Evolutionary conservation across 306 rosid genomes (phyloP).

Genomic region (Luffa aegyptiaca): DNA sequence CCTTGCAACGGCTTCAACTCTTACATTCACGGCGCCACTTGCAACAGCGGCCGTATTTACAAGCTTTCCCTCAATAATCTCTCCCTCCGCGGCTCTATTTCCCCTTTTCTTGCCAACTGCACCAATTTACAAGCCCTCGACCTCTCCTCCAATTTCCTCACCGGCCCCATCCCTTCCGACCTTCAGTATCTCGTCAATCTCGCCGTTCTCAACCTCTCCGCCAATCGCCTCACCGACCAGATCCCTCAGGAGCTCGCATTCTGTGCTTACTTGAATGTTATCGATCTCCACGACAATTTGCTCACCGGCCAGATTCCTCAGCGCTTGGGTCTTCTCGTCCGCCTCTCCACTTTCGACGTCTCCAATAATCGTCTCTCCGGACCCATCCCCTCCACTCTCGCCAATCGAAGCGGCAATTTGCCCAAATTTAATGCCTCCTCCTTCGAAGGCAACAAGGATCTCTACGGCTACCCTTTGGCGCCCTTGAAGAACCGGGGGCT

Average conservation of each 20-base stretch:
- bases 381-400: slow-evolving; percentile 52
- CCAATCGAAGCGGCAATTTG: slow-evolving; percentile 54
- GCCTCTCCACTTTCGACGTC: slow-evolving; percentile 80
- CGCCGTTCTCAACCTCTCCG: slow-evolving; percentile 75
- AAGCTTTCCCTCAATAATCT: slow-evolving; percentile 79
- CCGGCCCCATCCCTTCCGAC: slow-evolving; percentile 76
- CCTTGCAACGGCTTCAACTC: slow-evolving; percentile 85
- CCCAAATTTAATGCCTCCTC: slow-evolving; percentile 71
- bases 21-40: slow-evolving; percentile 62
- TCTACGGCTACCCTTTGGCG: slow-evolving; percentile 83
- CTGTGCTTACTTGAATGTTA: slow-evolving; percentile 89
- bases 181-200: slow-evolving; percentile 68
- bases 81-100: slow-evolving; percentile 50
- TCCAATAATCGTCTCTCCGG: slow-evolving; percentile 70
- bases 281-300: slow-evolving; percentile 65
- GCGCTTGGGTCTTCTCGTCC: slow-evolving; percentile 64
- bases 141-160: slow-evolving; percentile 66
- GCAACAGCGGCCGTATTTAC: slow-evolving; percentile 92
- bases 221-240: slow-evolving; percentile 50
- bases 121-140: slow-evolving; percentile 89
- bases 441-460: slow-evolving; percentile 71
- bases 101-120: slow-evolving; percentile 84
- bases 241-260: slow-evolving; percentile 83
- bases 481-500: slow-evolving; percentile 47
- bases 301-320: slow-evolving; percentile 81